phyloP scores from a whole-genome alignment of 768 basidiomycete genomes.

The Boletus sp. region DNA sequence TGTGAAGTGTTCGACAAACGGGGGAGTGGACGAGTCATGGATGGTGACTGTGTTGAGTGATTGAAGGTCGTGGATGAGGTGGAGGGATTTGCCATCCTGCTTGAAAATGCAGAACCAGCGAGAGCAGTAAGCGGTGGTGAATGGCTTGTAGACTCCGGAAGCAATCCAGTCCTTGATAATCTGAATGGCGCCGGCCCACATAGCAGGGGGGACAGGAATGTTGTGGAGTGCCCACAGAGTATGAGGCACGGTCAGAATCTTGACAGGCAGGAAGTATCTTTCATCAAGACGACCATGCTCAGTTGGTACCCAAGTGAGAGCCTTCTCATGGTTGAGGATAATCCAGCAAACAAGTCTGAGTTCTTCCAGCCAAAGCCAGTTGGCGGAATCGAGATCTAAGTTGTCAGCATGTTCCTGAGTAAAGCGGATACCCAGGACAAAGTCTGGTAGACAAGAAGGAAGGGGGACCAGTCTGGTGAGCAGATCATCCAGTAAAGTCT shows the following conservation, averaged over 20 bases:
- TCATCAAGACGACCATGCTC: conserved; percentile 33
- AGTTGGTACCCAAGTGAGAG: conserved; percentile 37
- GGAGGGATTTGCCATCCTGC: background rate
- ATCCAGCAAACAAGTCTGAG: background rate
- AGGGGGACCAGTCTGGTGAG: too few relatives aligned
- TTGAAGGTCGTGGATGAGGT: background rate
- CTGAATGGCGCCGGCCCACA: too few relatives aligned
- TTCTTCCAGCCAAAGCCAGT: background rate
- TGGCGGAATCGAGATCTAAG: background rate
- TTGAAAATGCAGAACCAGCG: conserved; percentile 4
- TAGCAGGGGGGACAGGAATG: too few relatives aligned
- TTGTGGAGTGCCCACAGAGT: conserved; percentile 32
- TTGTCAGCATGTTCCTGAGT: background rate
- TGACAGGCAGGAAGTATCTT: conserved; percentile 32
- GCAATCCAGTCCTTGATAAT: conserved; percentile 34
- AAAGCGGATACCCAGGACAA: background rate
- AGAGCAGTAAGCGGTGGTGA: too few relatives aligned
- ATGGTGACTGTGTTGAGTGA: background rate
- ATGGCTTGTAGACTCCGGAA: conserved; percentile 38
- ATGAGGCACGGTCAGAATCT: conserved; percentile 34
- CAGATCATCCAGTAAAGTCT: too few relatives aligned
- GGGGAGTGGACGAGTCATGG: rapidly evolving
- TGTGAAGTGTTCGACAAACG: background rate
- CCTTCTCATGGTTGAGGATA: conserved; percentile 18
- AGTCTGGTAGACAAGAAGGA: background rate